Percentiles rank a stretch among this genome's conserved stretches.
These are phyloP conservation scores for Gossypium herbaceum DNA, from an alignment of 345 rosid species.

Conservation along the genomic window DNA sequence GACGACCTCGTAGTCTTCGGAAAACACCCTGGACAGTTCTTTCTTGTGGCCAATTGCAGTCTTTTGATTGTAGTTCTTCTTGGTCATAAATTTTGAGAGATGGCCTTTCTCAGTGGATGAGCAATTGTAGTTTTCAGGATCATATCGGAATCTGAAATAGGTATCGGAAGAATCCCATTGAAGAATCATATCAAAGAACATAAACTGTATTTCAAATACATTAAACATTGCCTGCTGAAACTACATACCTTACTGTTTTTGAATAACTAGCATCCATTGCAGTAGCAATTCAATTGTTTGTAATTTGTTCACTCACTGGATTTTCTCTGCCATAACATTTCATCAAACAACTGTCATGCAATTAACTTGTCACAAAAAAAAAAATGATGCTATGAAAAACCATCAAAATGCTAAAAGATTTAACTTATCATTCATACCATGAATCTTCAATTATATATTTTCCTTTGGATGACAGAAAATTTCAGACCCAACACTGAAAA, in stretches of 20 bases:
- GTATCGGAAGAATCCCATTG: neutral
- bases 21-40: conserved; percentile 50
- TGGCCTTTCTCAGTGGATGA: neutral
- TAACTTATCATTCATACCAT: neutral
- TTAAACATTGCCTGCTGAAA: neutral
- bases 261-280: conserved; percentile 31
- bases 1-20: conserved; percentile 45
- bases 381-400: neutral
- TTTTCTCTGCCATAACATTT: conserved; percentile 13
- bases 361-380: too few relatives aligned
- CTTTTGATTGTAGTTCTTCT: conserved; percentile 19
- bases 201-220: neutral
- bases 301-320: conserved; percentile 14
- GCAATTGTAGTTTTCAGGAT: conserved; percentile 18
- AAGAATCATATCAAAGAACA: neutral
- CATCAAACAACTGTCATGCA: too few relatives aligned
- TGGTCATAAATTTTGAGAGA: conserved; percentile 15
- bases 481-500: neutral
- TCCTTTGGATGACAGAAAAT: neutral
- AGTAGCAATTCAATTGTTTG: neutral
- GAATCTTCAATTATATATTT: neutral
- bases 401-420: neutral
- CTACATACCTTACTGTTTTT: conserved; percentile 31
- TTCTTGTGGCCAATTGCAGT: conserved; percentile 15
- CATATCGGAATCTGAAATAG: conserved; percentile 37